Evolutionary conservation across 257 asterid genomes (phyloP), one percentile per base, ranked within the genome.

Genomic region (Anisodus acutangulus): DNA sequence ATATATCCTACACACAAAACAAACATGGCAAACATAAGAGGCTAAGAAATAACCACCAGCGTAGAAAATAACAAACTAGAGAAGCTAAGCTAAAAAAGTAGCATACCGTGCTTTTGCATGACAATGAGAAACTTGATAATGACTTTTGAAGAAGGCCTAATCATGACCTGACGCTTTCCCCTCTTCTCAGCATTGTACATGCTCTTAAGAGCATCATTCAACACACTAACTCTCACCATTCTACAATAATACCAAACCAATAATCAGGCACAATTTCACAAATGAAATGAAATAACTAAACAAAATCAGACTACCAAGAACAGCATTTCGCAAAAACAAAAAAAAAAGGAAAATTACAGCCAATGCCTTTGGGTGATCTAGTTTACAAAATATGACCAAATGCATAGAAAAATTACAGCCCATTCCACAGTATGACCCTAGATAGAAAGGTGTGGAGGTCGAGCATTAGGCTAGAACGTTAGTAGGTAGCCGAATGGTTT

Each of bases 141-240:
- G 72, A 66, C 72, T 31, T 66, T 66, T 31, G 72, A 66, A 5
- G 72, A 66, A 66, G 72, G 72, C 31, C 72, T 66, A 66, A 66
- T 66, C 72, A 66, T 66, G 72, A 66, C 72, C 47, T 66, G 72
- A 35, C 72, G 72, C 72, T 66, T 66, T 66, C 72, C 72, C 72
- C 72, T 66, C 72, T 66, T 66, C 31, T 66, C 72, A 31, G 72
- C 72, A 66, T 66, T 66, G 72, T 66, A 66, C 72, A 66, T 66
- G 72, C 72, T 66, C 47, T 66, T 66, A n/a, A 66, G 72, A 66
- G 72, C 72, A 66, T 66, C 72, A 66, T 66, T 66, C 72, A 66
- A n/a, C 72, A 66, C 72, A 12, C 72, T 66, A 12, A 66, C 72
- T 66, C 72, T 66, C 45, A 66, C 72, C 72, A 66, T 66, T 45